Evolutionary conservation across 139 green algal genomes (phyloP).

Genomic region (Chlorella sorokiniana): DNA sequence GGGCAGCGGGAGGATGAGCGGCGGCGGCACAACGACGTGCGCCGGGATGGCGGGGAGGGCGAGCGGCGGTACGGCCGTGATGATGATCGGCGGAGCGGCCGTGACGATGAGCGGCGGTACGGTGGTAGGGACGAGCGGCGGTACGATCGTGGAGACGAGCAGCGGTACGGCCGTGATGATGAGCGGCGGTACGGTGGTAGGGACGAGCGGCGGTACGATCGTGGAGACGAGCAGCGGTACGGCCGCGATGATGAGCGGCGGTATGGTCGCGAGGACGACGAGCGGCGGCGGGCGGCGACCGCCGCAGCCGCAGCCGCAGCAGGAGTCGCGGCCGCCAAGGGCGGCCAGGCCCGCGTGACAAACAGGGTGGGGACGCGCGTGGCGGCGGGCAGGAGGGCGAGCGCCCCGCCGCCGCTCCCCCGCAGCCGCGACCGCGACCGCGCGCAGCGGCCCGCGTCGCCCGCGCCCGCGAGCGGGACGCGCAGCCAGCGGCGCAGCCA

Average conservation of each 20-base stretch:
- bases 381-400: not conserved
- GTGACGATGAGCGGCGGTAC: not conserved
- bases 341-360: too few species aligned
- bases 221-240: not conserved
- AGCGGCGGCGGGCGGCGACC: not conserved
- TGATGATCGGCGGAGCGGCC: not conserved
- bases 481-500: not conserved
- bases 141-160: not conserved
- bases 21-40: not conserved
- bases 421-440: not conserved
- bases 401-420: not conserved
- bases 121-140: not conserved
- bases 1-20: not conserved
- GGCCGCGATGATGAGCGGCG: not conserved
- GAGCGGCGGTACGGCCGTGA: not conserved
- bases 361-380: not conserved
- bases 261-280: not conserved
- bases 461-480: too few species aligned
- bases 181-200: not conserved
- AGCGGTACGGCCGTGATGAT: not conserved
- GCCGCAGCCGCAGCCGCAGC: not conserved
- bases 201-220: not conserved
- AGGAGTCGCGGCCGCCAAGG: not conserved
- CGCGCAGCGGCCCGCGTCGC: not conserved
- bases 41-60: not conserved